These are phyloP conservation scores for Chaetomium globosum DNA, from an alignment of 2,329 filamentous ascomycete genomes.

Conservation along the genomic window DNA sequence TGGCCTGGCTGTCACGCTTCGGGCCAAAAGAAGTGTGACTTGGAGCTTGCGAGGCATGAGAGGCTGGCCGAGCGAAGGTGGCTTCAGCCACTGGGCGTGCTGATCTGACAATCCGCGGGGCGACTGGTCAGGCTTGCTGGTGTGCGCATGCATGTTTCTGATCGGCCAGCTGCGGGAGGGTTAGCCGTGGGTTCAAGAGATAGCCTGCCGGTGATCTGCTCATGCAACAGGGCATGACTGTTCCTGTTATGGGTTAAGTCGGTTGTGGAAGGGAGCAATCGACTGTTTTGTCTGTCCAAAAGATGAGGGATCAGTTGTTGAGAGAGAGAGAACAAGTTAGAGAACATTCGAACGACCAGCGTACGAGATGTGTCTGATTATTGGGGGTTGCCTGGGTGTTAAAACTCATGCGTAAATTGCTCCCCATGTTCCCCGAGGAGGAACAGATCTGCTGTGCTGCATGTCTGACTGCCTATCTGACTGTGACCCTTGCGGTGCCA, in stretches of 20 bases:
- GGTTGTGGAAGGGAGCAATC: not conserved
- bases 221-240: conserved; percentile 9
- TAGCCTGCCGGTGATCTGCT: conserved; percentile 14
- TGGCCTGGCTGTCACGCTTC: conserved; percentile 22
- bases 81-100: conserved; percentile 28
- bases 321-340: not conserved
- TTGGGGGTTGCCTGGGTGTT: not conserved
- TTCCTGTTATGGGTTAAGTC: not conserved
- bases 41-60: conserved; percentile 23
- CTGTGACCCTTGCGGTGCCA: conserved; percentile 24
- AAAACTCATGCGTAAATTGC: not conserved
- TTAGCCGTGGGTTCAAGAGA: not conserved
- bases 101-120: conserved; percentile 25
- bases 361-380: conserved; percentile 15
- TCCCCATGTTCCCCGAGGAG: not conserved
- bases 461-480: conserved; percentile 28
- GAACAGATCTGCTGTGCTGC: conserved; percentile 20
- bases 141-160: conserved; percentile 25
- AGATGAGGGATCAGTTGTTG: not conserved
- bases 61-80: conserved; percentile 19
- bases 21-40: conserved; percentile 14
- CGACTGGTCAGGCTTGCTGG: conserved; percentile 25
- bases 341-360: conserved; percentile 13
- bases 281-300: not conserved
- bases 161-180: conserved; percentile 10